A percentile compares a stretch with the other conserved stretches of the same genome.
Conservation (phyloP, 192 early-diverging fungal genomes). For the Coemansia sp. region DNA sequence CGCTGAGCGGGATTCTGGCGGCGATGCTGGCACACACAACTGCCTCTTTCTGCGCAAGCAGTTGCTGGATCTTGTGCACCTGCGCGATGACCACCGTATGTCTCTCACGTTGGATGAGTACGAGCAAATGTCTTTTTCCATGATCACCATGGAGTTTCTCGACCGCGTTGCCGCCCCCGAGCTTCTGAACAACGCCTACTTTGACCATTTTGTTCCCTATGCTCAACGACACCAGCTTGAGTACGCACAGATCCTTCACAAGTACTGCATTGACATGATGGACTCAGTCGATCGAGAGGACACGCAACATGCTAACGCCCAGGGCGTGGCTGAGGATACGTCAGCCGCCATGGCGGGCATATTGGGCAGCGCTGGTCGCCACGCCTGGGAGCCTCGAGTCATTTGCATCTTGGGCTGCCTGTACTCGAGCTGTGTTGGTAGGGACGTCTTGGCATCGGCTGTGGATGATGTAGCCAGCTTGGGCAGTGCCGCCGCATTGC, state of each 20-base stretch:
- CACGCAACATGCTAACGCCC: neutral
- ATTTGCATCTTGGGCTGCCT: constrained; percentile 57
- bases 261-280: constrained; percentile 66
- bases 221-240: constrained; percentile 57
- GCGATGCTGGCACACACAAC: constrained; percentile 13
- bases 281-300: constrained; percentile 29
- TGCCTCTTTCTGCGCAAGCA: constrained; percentile 48
- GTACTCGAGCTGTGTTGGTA: constrained; percentile 12
- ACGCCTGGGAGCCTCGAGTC: constrained; percentile 64
- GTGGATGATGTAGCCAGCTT: neutral
- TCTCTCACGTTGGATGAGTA: constrained; percentile 58
- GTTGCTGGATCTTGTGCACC: constrained; percentile 59
- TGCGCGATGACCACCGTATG: constrained; percentile 59
- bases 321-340: neutral
- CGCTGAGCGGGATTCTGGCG: neutral
- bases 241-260: constrained; percentile 54
- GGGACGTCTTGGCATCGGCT: neutral
- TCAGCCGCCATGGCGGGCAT: neutral
- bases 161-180: constrained; percentile 67
- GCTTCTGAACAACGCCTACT: constrained; percentile 58
- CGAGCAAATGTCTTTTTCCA: constrained; percentile 48
- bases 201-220: constrained; percentile 63
- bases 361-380: constrained; percentile 3
- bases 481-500: constrained; percentile 7
- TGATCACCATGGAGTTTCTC: constrained; percentile 60